Conservation (phyloP, 2,329 filamentous ascomycete genomes). For the Corinectria fuckeliana region DNA sequence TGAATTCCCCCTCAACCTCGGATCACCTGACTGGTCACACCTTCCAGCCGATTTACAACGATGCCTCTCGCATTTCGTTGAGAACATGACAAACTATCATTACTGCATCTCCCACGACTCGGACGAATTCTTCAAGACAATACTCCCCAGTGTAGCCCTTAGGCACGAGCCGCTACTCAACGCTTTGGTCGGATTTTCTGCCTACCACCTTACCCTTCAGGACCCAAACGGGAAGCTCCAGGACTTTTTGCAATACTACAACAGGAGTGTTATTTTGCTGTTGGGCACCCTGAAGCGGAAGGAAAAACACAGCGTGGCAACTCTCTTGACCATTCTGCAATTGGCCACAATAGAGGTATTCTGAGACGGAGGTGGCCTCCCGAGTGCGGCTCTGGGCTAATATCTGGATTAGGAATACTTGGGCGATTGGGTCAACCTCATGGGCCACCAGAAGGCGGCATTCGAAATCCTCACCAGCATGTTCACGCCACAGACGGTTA, state of each 20-base stretch:
- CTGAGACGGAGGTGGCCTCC: not conserved
- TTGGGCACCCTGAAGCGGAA: constrained; percentile 73
- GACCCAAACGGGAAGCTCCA: constrained; percentile 76
- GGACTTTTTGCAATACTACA: constrained; percentile 88
- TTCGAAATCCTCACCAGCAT: constrained; percentile 79
- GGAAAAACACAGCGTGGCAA: constrained; percentile 74
- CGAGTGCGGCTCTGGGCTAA: not conserved
- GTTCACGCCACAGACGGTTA: constrained; percentile 77
- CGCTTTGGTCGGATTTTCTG: constrained; percentile 85
- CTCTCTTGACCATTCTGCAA: constrained; percentile 86
- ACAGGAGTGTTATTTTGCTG: constrained; percentile 81
- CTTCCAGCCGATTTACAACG: constrained; percentile 75
- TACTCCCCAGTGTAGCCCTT: constrained; percentile 74
- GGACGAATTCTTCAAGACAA: constrained; percentile 74
- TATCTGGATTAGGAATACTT: constrained; percentile 75
- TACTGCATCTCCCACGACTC: constrained; percentile 79
- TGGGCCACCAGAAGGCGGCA: constrained; percentile 91
- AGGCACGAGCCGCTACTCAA: constrained; percentile 81
- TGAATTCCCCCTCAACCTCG: constrained; percentile 35
- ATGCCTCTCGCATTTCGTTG: constrained; percentile 79
- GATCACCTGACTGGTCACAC: constrained; percentile 58
- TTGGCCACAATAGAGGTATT: constrained; percentile 89
- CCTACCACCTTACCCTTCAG: constrained; percentile 80
- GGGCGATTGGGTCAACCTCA: constrained; percentile 93
- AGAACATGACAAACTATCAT: constrained; percentile 81